A percentile compares a stretch with the other conserved stretches of the same genome.
These are phyloP conservation scores for Parathielavia hyrcaniae DNA, from an alignment of 495 filamentous ascomycete genomes.

Conservation along the genomic window DNA sequence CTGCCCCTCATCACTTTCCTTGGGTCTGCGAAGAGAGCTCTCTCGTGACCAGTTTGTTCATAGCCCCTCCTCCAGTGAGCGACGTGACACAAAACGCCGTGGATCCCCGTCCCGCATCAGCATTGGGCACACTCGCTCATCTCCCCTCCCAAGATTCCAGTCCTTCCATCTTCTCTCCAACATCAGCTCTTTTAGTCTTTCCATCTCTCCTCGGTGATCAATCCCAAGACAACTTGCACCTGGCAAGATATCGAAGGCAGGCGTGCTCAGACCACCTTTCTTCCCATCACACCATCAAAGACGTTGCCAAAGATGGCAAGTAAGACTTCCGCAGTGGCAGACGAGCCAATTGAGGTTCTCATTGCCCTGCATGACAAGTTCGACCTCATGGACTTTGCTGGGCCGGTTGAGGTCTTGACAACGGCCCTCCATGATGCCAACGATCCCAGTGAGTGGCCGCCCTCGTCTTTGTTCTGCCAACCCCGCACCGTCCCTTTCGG, in stretches of 20 bases:
- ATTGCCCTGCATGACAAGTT: slow-evolving; percentile 47
- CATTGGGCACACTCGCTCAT: not conserved
- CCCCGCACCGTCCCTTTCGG: slow-evolving; percentile 10
- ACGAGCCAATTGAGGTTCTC: slow-evolving; percentile 48
- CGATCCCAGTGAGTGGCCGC: slow-evolving; percentile 50
- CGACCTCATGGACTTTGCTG: slow-evolving; percentile 58
- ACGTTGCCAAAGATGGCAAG: slow-evolving; percentile 41
- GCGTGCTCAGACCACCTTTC: slow-evolving; percentile 13
- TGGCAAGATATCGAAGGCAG: slow-evolving; percentile 12
- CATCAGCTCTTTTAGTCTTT: not conserved
- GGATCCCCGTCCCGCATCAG: not conserved
- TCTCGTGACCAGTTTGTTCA: slow-evolving; percentile 24
- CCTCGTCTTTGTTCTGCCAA: not conserved
- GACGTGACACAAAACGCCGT: slow-evolving; percentile 17
- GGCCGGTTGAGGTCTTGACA: slow-evolving; percentile 59
- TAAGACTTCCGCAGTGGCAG: slow-evolving; percentile 43
- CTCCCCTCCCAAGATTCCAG: not conserved
- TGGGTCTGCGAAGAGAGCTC: slow-evolving; percentile 19
- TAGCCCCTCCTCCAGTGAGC: slow-evolving; percentile 6
- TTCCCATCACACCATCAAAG: slow-evolving; percentile 1
- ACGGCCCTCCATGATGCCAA: slow-evolving; percentile 54
- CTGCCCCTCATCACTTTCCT: slow-evolving; percentile 19
- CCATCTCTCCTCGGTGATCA: not conserved
- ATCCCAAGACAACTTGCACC: slow-evolving; percentile 8
- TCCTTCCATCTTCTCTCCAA: not conserved